Conservation (phyloP, 2,329 filamentous ascomycete genomes). For the Colletotrichum sp. region DNA sequence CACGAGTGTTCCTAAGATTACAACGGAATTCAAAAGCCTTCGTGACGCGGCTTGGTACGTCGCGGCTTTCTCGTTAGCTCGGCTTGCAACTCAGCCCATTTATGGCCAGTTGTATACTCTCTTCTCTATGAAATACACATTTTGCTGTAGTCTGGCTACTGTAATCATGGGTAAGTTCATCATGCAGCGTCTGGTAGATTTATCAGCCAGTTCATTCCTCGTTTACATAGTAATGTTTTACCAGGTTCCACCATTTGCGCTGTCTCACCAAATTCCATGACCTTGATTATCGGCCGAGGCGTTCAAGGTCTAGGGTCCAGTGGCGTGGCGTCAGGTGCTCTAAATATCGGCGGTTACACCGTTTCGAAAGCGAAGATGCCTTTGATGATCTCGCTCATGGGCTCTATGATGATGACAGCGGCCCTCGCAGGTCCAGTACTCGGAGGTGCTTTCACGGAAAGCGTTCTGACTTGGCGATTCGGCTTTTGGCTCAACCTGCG, state of each 20-base stretch:
- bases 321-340: neutral
- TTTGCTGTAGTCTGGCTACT: neutral
- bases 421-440: neutral
- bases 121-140: neutral
- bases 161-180: neutral
- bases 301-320: neutral
- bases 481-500: neutral
- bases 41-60: neutral
- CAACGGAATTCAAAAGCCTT: neutral
- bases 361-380: neutral
- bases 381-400: neutral
- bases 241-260: neutral
- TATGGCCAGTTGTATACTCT: neutral
- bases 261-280: neutral
- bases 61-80: neutral
- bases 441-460: neutral
- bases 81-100: neutral
- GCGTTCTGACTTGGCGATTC: neutral
- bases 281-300: neutral
- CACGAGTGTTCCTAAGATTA: neutral
- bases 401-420: neutral
- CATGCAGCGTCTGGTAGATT: neutral
- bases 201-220: accelerated
- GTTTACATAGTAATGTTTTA: neutral
- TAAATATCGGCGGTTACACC: neutral